Evolutionary conservation across 1,284 basidiomycete species (phyloP).

Genomic region (Heterobasidion occidentale): DNA sequence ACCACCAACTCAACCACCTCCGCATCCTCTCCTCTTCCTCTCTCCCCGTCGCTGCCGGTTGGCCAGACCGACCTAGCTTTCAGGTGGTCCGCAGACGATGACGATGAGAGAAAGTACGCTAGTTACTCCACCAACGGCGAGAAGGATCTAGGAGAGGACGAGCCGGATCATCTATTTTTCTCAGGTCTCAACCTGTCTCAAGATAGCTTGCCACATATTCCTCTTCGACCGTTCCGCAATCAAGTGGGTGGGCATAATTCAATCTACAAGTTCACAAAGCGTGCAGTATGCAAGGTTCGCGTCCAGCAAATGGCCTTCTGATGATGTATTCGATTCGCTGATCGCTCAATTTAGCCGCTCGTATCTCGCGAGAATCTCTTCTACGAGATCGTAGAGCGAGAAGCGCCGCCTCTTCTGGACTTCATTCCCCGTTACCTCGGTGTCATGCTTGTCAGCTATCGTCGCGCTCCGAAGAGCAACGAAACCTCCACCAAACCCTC

Average conservation of each 20-base stretch:
- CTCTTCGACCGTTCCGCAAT: conserved; percentile 92
- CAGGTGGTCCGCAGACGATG: conserved; percentile 20
- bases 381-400: conserved; percentile 93
- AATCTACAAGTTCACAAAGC: conserved; percentile 97
- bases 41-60: conserved; percentile 21
- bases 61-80: conserved; percentile 20
- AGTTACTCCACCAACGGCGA: conserved; percentile 2
- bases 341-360: conserved; percentile 57
- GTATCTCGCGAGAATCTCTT: conserved; percentile 97
- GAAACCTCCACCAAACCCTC: conserved; percentile 15
- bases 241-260: conserved; percentile 97
- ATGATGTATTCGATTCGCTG: not conserved
- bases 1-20: conserved; percentile 53
- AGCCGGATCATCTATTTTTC: conserved; percentile 21
- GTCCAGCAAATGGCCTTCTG: conserved; percentile 10
- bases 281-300: conserved; percentile 95
- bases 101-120: conserved; percentile 25
- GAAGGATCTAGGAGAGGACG: conserved; percentile 21
- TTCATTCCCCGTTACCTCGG: conserved; percentile 97
- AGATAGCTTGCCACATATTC: conserved; percentile 79
- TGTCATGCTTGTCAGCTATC: conserved; percentile 96
- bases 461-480: conserved; percentile 51
- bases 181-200: conserved; percentile 37
- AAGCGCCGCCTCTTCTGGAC: conserved; percentile 83
- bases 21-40: conserved; percentile 29